phyloP scores from a whole-genome alignment of 768 basidiomycete species.

The Holtermanniella nyarrowii region DNA sequence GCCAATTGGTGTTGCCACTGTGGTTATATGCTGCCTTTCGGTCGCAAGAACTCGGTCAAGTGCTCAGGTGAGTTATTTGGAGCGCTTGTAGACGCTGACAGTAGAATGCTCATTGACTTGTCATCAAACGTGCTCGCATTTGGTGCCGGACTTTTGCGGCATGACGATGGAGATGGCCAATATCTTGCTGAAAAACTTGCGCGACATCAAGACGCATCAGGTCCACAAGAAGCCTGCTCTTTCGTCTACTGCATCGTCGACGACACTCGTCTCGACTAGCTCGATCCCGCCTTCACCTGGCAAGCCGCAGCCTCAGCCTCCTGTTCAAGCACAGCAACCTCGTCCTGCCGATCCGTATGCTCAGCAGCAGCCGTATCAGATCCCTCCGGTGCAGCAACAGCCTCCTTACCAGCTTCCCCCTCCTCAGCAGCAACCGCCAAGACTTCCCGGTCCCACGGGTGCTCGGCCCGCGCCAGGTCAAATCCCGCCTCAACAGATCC shows the following conservation, averaged over 20 bases:
- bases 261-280: slow-evolving; percentile 21
- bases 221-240: slow-evolving; percentile 30
- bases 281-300: slow-evolving; percentile 2
- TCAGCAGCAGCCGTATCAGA: slow-evolving; percentile 10
- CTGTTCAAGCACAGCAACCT: slow-evolving; percentile 12
- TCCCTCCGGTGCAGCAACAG: slow-evolving; percentile 37
- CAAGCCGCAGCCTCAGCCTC: slow-evolving; percentile 7
- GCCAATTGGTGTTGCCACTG: slow-evolving; percentile 99
- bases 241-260: slow-evolving; percentile 21
- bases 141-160: slow-evolving; percentile 98
- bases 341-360: slow-evolving; percentile 18
- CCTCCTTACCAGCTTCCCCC: slow-evolving; percentile 39
- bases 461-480: slow-evolving; percentile 14
- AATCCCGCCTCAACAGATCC: slow-evolving; percentile 2
- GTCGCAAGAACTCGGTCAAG: slow-evolving; percentile 89
- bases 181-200: slow-evolving; percentile 75
- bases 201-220: slow-evolving; percentile 64
- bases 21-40: slow-evolving; percentile 93
- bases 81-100: background rate
- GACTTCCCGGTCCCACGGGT: slow-evolving; percentile 9
- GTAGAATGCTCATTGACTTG: slow-evolving; percentile 88
- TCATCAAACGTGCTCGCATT: slow-evolving; percentile 92
- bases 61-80: slow-evolving; percentile 51
- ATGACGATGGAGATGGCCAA: slow-evolving; percentile 99
- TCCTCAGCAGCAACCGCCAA: slow-evolving; percentile 18